Percentiles rank a stretch among this genome's conserved stretches.
These are phyloP conservation scores for Penicillium sp. DNA, from an alignment of 2,329 filamentous ascomycete species.

Conservation along the genomic window DNA sequence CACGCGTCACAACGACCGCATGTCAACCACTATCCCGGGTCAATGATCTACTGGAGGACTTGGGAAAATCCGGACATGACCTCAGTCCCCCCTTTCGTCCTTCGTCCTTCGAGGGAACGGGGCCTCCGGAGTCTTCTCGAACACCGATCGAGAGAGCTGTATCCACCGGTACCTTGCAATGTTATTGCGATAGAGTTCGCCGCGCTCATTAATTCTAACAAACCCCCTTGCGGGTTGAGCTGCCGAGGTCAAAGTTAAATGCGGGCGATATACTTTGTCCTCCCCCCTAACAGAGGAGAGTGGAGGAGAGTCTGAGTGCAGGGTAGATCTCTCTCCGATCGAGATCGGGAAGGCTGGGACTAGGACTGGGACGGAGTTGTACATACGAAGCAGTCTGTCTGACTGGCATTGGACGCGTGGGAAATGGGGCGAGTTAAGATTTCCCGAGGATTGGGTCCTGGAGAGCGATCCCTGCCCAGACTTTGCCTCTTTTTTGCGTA, in stretches of 20 bases:
- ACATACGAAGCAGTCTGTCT: too few species aligned
- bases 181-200: not conserved
- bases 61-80: not conserved
- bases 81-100: not conserved
- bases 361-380: too few species aligned
- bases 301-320: too few species aligned
- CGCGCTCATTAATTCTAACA: not conserved
- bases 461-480: not conserved
- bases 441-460: not conserved
- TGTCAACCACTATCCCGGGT: constrained; percentile 1
- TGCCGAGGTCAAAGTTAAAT: not conserved
- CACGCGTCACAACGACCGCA: not conserved
- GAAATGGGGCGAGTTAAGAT: not conserved
- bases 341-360: too few species aligned
- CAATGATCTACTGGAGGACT: not conserved
- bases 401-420: not conserved
- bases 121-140: constrained; percentile 1
- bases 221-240: not conserved
- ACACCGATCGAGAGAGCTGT: not conserved
- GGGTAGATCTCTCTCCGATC: too few species aligned
- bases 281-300: too few species aligned
- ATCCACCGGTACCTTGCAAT: not conserved
- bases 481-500: not conserved
- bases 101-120: not conserved
- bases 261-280: not conserved